phyloP scores from a whole-genome alignment of 345 rosid genomes.

The Microthlaspi erraticum region DNA sequence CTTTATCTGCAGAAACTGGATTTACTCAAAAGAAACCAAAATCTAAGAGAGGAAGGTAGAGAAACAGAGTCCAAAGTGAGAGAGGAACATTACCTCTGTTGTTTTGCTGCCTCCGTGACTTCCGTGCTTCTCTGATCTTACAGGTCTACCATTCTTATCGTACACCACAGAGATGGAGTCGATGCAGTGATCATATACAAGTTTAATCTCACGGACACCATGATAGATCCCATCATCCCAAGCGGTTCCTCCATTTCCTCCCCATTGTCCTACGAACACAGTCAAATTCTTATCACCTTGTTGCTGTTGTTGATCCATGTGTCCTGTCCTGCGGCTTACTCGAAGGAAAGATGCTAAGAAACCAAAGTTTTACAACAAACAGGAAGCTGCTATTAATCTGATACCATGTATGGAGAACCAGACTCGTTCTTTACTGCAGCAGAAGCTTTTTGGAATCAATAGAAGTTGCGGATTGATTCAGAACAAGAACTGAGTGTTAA shows the following conservation, averaged over 20 bases:
- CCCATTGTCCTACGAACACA: constrained; percentile 74
- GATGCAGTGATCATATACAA: constrained; percentile 66
- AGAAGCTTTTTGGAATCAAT: constrained; percentile 17
- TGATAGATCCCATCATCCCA: constrained; percentile 78
- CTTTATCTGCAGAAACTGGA: constrained; percentile 55
- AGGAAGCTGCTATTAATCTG: constrained; percentile 15
- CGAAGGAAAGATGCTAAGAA: constrained; percentile 18
- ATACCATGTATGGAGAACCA: constrained; percentile 27
- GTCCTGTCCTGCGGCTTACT: constrained; percentile 13
- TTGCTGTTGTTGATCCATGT: constrained; percentile 35
- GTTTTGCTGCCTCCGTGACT: constrained; percentile 64
- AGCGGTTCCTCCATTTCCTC: constrained; percentile 72
- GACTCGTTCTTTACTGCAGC: constrained; percentile 19
- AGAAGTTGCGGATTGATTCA: constrained; percentile 21
- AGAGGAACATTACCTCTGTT: constrained; percentile 53
- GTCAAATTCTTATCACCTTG: constrained; percentile 38
- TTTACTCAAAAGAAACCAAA: neutral
- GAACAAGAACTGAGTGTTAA: neutral
- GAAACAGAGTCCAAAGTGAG: neutral
- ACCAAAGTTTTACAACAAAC: constrained; percentile 22
- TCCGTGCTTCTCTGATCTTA: constrained; percentile 66
- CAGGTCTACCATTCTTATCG: constrained; percentile 65
- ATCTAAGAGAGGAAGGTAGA: neutral
- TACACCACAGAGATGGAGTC: constrained; percentile 68
- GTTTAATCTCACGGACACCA: constrained; percentile 70